Conservation (phyloP, 2,329 filamentous ascomycete species). For the Alternaria rosae region DNA sequence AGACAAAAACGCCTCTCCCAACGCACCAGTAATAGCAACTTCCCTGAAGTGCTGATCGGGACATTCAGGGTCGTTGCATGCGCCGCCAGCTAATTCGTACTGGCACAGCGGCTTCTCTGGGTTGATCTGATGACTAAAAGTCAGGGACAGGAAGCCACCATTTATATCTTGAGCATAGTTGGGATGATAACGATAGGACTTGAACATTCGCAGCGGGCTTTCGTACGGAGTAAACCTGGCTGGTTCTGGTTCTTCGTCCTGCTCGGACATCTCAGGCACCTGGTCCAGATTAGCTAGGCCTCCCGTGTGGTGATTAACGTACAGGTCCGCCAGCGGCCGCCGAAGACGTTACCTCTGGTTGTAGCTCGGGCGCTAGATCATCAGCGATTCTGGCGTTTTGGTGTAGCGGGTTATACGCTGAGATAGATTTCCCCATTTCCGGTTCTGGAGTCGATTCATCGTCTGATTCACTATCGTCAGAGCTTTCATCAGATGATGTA, state of each 20-base stretch:
- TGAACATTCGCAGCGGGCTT: conserved; percentile 83
- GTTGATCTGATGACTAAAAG: conserved; percentile 92
- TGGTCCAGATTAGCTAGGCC: conserved; percentile 27
- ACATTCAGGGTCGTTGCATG: conserved; percentile 79
- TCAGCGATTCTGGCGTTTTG: conserved; percentile 38
- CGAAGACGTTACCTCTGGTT: conserved; percentile 28
- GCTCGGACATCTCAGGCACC: conserved; percentile 16
- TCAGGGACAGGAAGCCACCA: conserved; percentile 85
- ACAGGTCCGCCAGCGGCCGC: conserved; percentile 23
- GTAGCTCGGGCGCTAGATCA: conserved; percentile 52
- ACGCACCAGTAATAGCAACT: conserved; percentile 75
- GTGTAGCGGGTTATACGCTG: conserved; percentile 18
- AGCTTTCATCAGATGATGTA: conserved; percentile 37
- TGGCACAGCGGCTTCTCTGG: conserved; percentile 76
- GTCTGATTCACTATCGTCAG: conserved; percentile 32
- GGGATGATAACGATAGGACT: conserved; percentile 89
- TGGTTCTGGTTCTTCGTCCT: conserved; percentile 23
- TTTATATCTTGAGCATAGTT: conserved; percentile 72
- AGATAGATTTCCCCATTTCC: conserved; percentile 15
- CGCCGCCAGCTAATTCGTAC: conserved; percentile 72
- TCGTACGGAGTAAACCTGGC: conserved; percentile 71
- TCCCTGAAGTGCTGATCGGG: conserved; percentile 80
- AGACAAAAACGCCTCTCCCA: conserved; percentile 52
- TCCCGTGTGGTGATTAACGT: conserved; percentile 18
- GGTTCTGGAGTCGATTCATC: conserved; percentile 26